phyloP scores from a whole-genome alignment of 73 alveolate species.

The Tetrahymena malaccensis region DNA sequence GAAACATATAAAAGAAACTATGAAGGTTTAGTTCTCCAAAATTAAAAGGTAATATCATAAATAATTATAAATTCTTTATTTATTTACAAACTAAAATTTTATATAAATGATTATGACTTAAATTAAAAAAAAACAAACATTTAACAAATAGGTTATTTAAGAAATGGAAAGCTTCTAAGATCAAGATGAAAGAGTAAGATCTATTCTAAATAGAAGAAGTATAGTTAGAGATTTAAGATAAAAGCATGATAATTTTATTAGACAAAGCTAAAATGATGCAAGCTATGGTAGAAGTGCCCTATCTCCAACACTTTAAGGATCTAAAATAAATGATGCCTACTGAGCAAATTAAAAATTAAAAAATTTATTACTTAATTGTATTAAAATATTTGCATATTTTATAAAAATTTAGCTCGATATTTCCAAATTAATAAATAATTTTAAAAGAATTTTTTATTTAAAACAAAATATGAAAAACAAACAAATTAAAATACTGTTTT shows the following conservation, averaged over 20 bases:
- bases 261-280: background rate
- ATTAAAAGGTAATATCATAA: background rate
- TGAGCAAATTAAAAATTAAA: background rate
- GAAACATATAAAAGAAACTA: background rate
- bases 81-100: too few species aligned
- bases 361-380: background rate
- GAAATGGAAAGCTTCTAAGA: background rate
- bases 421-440: too few species aligned
- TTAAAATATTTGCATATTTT: background rate
- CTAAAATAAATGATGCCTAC: background rate
- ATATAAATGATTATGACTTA: too few species aligned
- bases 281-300: background rate
- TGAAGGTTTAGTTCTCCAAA: background rate
- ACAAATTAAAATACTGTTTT: too few species aligned
- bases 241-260: background rate
- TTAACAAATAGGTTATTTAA: background rate
- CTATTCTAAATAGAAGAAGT: background rate
- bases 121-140: too few species aligned
- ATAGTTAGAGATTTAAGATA: background rate
- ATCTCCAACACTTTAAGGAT: background rate
- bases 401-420: too few species aligned
- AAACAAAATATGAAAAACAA: too few species aligned
- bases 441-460: too few species aligned
- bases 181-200: background rate
- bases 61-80: too few species aligned